Base-by-base conservation (phyloP, 208 protist genomes). In the Acanthamoeba divionensis region DNA sequence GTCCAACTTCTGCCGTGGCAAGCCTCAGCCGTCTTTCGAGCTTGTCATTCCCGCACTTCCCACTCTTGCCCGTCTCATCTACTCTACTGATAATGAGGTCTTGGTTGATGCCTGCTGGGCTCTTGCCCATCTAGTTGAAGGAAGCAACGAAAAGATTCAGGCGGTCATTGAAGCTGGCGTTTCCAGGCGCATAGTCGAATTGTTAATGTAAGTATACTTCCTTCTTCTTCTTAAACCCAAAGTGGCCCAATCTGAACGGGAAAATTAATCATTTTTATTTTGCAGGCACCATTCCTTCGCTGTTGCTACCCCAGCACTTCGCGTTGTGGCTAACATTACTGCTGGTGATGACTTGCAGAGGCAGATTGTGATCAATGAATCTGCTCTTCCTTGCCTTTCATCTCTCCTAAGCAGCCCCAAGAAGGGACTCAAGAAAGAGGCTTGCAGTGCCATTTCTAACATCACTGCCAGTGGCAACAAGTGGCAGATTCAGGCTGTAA, bases 401-500 rank as follows among this genome's bases (percentile, higher is more conserved):
- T 67, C 91, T 15, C 93, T 99, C 26, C 93, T 99, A 45, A 88
- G 82, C 47, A 93, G 96, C 89, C 88, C 88, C 15, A 97, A 97
- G 85, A 96, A 95, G 48, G 93, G 95, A 54, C 97, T 99, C 57
- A 95, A 95, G 26, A 99, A 99, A 94, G 98, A 99, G 93, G 96
- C 97, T 26, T 99, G 98, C 94, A 99, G 98, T 98, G 98, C 98
- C 8, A 95, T 99, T 71, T 99, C 98, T 13, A 99, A 99, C 96
- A 99, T 99, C 67, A 98, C 98, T 24, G 98, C 98, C n/a, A n/a
- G n/a, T 7, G 98, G 98, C 66, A 98, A 92, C 91, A 60, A 90
- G 5, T 66, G 93, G 13, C 99, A 99, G 94, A 98, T 99, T 65
- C 96, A 93, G 62, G 91, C 86, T 26, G 93, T 97, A 6, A 93